Percentiles rank a stretch among this genome's conserved stretches.
These are phyloP conservation scores for Rheum nobile DNA, from an alignment of 148 eudicot species.

Conservation along the genomic window DNA sequence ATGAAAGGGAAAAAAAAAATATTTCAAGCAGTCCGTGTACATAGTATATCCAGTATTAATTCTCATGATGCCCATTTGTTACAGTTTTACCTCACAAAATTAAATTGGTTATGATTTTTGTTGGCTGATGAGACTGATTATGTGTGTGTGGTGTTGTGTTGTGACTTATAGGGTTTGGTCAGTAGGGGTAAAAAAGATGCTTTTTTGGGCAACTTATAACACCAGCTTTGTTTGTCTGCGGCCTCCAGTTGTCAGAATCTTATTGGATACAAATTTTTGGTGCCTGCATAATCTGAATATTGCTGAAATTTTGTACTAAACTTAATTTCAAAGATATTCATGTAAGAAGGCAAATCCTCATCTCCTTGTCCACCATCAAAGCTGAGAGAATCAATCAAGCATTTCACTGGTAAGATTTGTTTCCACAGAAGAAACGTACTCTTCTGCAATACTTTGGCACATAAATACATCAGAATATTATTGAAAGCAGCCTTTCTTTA, in stretches of 20 bases:
- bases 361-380: background rate
- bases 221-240: background rate
- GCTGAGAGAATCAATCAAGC: background rate
- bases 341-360: background rate
- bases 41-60: background rate
- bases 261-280: background rate
- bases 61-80: background rate
- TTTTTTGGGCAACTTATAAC: background rate
- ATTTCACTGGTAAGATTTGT: background rate
- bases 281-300: conserved; percentile 1
- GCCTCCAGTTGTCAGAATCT: background rate
- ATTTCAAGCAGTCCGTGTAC: background rate
- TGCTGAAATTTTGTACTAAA: background rate
- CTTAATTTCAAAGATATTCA: background rate
- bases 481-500: too few relatives aligned
- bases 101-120: background rate
- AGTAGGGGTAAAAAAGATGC: background rate
- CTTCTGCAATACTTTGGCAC: background rate
- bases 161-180: background rate
- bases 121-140: conserved; percentile 1
- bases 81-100: background rate
- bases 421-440: background rate
- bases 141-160: background rate
- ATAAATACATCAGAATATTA: background rate
- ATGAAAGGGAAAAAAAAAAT: background rate